These are phyloP conservation scores for Sporothrix inflata DNA, from an alignment of 2,329 filamentous ascomycete species.

Conservation along the genomic window DNA sequence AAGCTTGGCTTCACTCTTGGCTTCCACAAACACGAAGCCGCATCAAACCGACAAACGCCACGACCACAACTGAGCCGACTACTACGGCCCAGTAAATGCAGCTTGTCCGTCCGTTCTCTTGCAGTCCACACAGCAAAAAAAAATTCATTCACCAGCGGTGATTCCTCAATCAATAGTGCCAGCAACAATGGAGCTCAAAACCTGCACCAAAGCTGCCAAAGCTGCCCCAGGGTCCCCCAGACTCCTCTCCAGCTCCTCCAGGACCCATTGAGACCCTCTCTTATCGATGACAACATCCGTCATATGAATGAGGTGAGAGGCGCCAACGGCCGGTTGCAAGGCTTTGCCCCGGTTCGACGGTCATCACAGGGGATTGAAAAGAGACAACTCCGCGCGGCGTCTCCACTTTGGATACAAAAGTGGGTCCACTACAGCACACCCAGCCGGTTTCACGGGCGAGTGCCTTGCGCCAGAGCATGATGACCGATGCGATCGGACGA, in stretches of 20 bases:
- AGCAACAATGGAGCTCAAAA: no score
- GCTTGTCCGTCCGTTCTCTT: no score
- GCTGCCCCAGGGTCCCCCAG: not conserved
- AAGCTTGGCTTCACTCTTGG: not conserved
- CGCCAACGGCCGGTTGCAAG: not conserved
- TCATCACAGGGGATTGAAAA: not conserved
- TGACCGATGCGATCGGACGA: not conserved
- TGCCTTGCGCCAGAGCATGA: not conserved
- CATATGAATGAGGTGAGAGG: constrained; percentile 13
- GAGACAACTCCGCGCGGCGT: not conserved
- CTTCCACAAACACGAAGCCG: not conserved
- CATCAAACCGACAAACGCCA: not conserved
- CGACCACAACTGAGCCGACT: not conserved
- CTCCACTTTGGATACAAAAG: not conserved
- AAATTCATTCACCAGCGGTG: no score
- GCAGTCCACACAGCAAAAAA: no score
- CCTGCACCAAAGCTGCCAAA: no score
- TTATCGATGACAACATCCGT: constrained; percentile 14
- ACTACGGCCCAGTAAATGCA: not conserved
- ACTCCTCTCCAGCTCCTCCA: not conserved
- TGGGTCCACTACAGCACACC: not conserved
- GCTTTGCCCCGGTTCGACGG: not conserved
- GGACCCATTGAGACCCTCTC: not conserved
- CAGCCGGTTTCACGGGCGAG: not conserved
- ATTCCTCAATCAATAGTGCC: no score